Base-by-base conservation (phyloP, 164 flowering plant genomes). In the Chimonanthus praecox region DNA sequence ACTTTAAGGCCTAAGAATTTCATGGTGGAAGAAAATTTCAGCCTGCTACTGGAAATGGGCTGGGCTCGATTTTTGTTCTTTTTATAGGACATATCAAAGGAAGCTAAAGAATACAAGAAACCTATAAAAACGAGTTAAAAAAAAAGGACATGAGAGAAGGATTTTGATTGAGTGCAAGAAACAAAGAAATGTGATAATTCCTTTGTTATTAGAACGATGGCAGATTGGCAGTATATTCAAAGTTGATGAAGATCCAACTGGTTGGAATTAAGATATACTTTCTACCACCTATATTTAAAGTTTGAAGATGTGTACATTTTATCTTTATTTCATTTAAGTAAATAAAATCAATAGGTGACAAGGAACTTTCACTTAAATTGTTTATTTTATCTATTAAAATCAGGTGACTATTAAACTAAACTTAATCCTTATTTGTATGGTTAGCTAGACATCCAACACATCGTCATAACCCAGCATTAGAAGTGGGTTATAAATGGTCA, bases 11-110 rank as follows among this genome's bases (percentile, higher is more conserved):
- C 64, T 48, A 81, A 72, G 60, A 71, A 20, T 49, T 79, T 82
- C 85, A 83, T 85, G 74, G 68, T 71, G 79, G 74, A 3, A 8
- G 64, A 43, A 16, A 54, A 54, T 20, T 74, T 61, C 2, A 11
- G 69, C 58, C 49, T 73, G 71, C 11, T 67, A 49, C 72, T 60
- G 47, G 18, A 49, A 16, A 54, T 49, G 64, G 50, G 69, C 49
- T 58, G n/a, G 45, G 63, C 16, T n/a, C 13, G 60, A 54, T 0
- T 33, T 62, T 64, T 68, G 43, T 51, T 8, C 49, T 67, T 48
- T 20, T 49, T 18, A 33, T 16, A 20, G 71, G 48, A 16, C 11
- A 45, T 5, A 33, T 45, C 47, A 49, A 20, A n/a, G 16, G 16
- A 54, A 54, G 60, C 60, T 54, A 54, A 54, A 11, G 6, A 3